Conservation (phyloP, 2,329 filamentous ascomycete genomes). For the Talaromyces marneffei region DNA sequence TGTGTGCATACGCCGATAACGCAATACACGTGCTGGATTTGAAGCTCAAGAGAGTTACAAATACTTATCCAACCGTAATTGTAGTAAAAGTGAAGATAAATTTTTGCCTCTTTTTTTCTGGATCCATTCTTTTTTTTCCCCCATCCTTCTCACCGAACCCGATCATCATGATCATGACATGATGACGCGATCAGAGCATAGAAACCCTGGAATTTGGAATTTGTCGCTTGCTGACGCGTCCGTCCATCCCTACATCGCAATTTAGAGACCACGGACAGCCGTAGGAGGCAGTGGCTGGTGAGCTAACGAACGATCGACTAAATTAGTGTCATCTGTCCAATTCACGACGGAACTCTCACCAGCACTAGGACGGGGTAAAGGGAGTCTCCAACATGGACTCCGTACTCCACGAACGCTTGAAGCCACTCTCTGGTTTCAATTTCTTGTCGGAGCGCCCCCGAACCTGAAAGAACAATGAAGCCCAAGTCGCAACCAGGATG, state of each 20-base stretch:
- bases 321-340: not conserved
- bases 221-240: not conserved
- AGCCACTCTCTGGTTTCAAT: not conserved
- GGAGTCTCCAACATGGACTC: not conserved
- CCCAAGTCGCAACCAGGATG: not conserved
- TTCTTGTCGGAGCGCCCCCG: not conserved
- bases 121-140: not conserved
- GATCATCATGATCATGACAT: not conserved
- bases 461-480: not conserved
- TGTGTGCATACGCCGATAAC: not conserved
- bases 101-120: no score
- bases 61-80: no score
- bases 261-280: not conserved
- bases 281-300: not conserved
- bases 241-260: not conserved
- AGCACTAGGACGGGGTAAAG: conserved; percentile 1
- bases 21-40: not conserved
- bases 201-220: not conserved
- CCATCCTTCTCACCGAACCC: not conserved
- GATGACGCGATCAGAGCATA: not conserved
- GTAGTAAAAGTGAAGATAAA: no score
- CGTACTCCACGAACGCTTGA: not conserved
- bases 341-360: no score
- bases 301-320: not conserved
- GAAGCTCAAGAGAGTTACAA: not conserved